Conservation (phyloP, 169 alveolate genomes). For the Plasmodium relictum region DNA sequence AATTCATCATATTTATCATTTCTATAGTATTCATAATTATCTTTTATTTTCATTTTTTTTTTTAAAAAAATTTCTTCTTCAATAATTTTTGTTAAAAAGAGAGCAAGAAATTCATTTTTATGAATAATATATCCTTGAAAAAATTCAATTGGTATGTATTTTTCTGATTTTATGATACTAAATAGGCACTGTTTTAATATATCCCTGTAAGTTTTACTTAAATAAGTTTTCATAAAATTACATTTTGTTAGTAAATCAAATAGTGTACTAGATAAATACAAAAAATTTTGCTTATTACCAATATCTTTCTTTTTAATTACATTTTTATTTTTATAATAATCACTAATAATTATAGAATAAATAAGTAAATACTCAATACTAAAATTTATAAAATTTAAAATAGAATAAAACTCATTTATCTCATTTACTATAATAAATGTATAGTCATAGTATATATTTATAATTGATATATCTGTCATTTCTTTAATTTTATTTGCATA, state of each 20-base stretch:
- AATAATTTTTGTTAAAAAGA: constrained; percentile 37
- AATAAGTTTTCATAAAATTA: constrained; percentile 52
- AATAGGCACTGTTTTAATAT: constrained; percentile 73
- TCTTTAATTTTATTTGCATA: constrained; percentile 38
- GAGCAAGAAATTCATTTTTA: constrained; percentile 52
- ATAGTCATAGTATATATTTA: constrained; percentile 32
- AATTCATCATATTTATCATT: constrained; percentile 37
- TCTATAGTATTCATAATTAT: constrained; percentile 6
- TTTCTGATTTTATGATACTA: constrained; percentile 30
- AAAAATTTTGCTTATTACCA: constrained; percentile 12
- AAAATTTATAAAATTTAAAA: constrained; percentile 62
- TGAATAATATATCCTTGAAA: constrained; percentile 78
- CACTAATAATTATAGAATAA: constrained; percentile 59
- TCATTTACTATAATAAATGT: constrained; percentile 34
- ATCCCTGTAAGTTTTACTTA: constrained; percentile 66
- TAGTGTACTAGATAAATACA: constrained; percentile 47
- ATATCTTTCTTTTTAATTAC: constrained; percentile 31
- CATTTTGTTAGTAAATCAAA: constrained; percentile 63
- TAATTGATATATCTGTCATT: constrained; percentile 17
- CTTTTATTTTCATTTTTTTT: constrained; percentile 50
- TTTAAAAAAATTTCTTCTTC: constrained; percentile 66
- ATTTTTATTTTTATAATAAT: constrained; percentile 51
- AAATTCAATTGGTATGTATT: constrained; percentile 66
- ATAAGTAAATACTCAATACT: constrained; percentile 68
- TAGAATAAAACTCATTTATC: constrained; percentile 42